These are phyloP conservation scores for Saturnispora quitensis DNA, from an alignment of 805 yeast species.

Conservation along the genomic window DNA sequence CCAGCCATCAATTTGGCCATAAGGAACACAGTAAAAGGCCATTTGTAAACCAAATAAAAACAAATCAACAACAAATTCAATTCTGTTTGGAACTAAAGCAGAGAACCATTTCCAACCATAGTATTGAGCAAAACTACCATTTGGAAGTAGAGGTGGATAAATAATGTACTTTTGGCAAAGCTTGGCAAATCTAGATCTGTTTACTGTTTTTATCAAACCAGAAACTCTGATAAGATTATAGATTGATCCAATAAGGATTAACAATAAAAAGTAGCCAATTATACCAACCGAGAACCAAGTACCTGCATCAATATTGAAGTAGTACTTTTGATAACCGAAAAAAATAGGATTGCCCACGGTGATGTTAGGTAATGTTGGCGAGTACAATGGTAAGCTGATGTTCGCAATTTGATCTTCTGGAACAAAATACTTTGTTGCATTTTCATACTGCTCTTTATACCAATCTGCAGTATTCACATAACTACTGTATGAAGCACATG, in stretches of 20 bases:
- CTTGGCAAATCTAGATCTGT: conserved; percentile 4
- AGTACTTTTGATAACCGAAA: conserved; percentile 11
- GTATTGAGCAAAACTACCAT: conserved; percentile 14
- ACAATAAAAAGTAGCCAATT: conserved; percentile 31
- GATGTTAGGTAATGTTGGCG: conserved; percentile 12
- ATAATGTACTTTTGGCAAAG: conserved; percentile 27
- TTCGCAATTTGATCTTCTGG: conserved; percentile 2
- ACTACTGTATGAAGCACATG: conserved; percentile 13
- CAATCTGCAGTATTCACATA: conserved; percentile 16
- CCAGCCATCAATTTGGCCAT: conserved; percentile 7
- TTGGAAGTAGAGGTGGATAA: conserved; percentile 30
- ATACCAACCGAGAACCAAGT: conserved; percentile 29
- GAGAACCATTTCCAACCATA: conserved; percentile 14
- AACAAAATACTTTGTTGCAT: conserved; percentile 7
- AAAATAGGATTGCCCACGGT: conserved; percentile 1
- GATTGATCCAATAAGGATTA: conserved; percentile 29
- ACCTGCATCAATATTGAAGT: conserved; percentile 21
- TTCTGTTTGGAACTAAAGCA: conserved; percentile 9
- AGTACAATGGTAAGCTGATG: conserved; percentile 7
- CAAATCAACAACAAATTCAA: conserved; percentile 7
- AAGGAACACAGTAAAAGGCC: conserved; percentile 10
- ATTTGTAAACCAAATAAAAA: conserved; percentile 8
- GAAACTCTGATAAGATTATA: conserved; percentile 26
- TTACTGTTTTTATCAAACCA: conserved; percentile 23
- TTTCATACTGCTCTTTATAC: conserved; percentile 6